These are phyloP conservation scores for Calvatia gigantea DNA, from an alignment of 768 basidiomycete species.

Conservation along the genomic window DNA sequence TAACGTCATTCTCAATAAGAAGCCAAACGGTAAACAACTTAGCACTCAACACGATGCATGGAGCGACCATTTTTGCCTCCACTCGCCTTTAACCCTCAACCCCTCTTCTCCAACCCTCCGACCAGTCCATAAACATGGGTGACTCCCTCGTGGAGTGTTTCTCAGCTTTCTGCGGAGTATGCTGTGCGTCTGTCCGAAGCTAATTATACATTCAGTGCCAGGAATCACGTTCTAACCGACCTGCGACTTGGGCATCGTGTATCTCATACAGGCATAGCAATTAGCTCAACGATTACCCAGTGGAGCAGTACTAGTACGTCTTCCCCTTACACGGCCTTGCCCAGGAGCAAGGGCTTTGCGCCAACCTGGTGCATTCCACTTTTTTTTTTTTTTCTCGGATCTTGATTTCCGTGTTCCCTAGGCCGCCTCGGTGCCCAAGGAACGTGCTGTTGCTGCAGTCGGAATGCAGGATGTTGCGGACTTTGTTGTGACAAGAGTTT, in stretches of 20 bases:
- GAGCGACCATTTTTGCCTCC: not conserved
- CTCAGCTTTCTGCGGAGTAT: slow-evolving; percentile 24
- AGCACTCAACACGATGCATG: not conserved
- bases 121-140: not conserved
- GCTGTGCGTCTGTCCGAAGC: slow-evolving; percentile 19
- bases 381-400: not conserved
- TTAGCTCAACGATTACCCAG: slow-evolving; percentile 3
- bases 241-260: not conserved
- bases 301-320: slow-evolving; percentile 27
- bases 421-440: slow-evolving; percentile 25
- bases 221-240: not conserved
- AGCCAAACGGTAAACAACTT: too few relatives aligned
- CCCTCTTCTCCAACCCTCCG: not conserved
- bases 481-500: slow-evolving; percentile 41
- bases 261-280: not conserved
- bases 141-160: slow-evolving; percentile 8
- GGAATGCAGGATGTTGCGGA: slow-evolving; percentile 39
- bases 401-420: not conserved
- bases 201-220: not conserved
- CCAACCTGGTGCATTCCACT: not conserved
- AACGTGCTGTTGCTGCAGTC: slow-evolving; percentile 25
- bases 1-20: too few relatives aligned
- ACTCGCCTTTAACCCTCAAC: not conserved
- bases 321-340: not conserved
- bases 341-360: not conserved